A percentile compares a stretch with the other conserved stretches of the same genome.
Evolutionary conservation across 208 protist species (phyloP).

Genomic region (Crithidia mellificae): DNA sequence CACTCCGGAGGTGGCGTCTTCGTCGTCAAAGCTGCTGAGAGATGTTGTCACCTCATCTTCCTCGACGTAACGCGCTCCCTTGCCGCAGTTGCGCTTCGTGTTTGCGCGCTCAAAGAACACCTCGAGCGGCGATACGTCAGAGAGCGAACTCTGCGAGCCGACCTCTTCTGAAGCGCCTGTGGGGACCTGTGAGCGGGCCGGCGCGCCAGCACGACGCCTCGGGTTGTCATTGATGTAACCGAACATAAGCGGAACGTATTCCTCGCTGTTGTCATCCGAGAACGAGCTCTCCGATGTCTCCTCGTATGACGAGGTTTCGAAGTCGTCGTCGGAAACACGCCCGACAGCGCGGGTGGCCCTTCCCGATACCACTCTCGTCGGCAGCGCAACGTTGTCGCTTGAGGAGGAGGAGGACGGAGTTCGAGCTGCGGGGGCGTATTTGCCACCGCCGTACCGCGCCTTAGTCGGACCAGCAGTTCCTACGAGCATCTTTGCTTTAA

Average conservation of each 20-base stretch:
- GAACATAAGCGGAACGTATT: constrained; percentile 62
- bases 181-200: constrained; percentile 15
- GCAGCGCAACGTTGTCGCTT: constrained; percentile 18
- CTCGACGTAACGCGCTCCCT: constrained; percentile 2
- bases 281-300: constrained; percentile 31
- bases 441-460: not conserved
- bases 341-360: constrained; percentile 17
- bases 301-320: constrained; percentile 31
- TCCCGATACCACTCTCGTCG: constrained; percentile 16
- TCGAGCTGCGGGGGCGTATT: not conserved
- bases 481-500: not conserved
- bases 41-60: constrained; percentile 17
- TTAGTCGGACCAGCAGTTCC: not conserved
- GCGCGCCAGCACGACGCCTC: constrained; percentile 26
- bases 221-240: constrained; percentile 45
- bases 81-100: constrained; percentile 19
- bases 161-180: constrained; percentile 24
- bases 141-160: constrained; percentile 16
- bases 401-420: constrained; percentile 23
- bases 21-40: constrained; percentile 15
- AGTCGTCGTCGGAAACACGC: constrained; percentile 34
- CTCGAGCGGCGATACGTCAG: constrained; percentile 23
- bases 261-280: constrained; percentile 64
- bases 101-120: constrained; percentile 15
- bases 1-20: constrained; percentile 12